Conservation (phyloP, 2,329 filamentous ascomycete species). For the Microthyrium microscopicum region DNA sequence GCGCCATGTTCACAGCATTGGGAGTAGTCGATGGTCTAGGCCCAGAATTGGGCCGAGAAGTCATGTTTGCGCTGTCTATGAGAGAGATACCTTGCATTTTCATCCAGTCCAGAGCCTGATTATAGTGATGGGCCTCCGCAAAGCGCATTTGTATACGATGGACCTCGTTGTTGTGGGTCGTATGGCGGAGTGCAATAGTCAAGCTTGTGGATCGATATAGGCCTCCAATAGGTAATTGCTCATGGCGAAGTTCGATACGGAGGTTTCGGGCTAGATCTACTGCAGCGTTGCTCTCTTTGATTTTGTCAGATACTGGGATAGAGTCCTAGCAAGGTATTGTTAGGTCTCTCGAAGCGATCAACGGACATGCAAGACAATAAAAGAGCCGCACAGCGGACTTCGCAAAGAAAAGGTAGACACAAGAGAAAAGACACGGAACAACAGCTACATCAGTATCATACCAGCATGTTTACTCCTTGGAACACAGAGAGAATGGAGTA, state of each 20-base stretch:
- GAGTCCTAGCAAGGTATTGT: slow-evolving; percentile 13
- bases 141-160: background rate
- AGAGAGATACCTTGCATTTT: no score
- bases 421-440: background rate
- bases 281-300: slow-evolving; percentile 12
- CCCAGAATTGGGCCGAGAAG: no score
- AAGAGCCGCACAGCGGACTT: slow-evolving; percentile 6
- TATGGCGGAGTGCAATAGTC: background rate
- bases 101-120: no score
- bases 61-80: no score
- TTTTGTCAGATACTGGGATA: slow-evolving; percentile 14
- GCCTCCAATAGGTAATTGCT: slow-evolving; percentile 17
- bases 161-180: background rate
- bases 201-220: slow-evolving; percentile 2
- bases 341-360: background rate
- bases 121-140: no score
- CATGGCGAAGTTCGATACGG: slow-evolving; percentile 16
- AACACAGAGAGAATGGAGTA: slow-evolving; percentile 23
- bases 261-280: slow-evolving; percentile 11
- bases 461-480: slow-evolving; percentile 15
- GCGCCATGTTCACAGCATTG: no score
- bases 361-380: no score
- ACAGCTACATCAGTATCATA: slow-evolving; percentile 6
- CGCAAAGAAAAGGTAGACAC: slow-evolving; percentile 3
- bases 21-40: no score